These are phyloP conservation scores for Colletotrichum falcatum DNA, from an alignment of 2,329 filamentous ascomycete genomes.

Conservation along the genomic window DNA sequence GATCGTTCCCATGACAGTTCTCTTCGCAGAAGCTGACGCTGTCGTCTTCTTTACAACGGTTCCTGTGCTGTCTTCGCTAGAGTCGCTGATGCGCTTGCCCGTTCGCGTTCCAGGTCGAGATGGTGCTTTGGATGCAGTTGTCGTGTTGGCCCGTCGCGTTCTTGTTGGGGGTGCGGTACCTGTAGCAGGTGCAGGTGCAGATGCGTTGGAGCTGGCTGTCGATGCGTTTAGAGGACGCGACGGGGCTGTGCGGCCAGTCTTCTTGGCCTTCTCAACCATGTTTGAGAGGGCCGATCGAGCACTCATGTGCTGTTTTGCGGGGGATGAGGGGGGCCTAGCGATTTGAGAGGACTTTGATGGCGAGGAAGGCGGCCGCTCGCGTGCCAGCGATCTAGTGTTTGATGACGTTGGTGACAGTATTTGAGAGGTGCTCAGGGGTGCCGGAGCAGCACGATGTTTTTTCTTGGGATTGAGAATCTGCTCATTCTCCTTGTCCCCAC, in stretches of 20 bases:
- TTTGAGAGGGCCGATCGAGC: constrained; percentile 60
- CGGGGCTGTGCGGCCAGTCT: constrained; percentile 61
- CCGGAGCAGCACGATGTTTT: constrained; percentile 60
- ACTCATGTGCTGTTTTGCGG: constrained; percentile 65
- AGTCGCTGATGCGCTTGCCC: constrained; percentile 68
- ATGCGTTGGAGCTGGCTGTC: constrained; percentile 53
- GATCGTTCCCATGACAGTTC: constrained; percentile 65
- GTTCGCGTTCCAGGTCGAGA: constrained; percentile 59
- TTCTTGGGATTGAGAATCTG: constrained; percentile 78
- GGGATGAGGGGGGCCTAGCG: constrained; percentile 67
- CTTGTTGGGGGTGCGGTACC: constrained; percentile 44
- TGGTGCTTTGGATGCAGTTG: constrained; percentile 50
- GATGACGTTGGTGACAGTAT: constrained; percentile 86
- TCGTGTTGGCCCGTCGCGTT: constrained; percentile 50
- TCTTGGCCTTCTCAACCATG: constrained; percentile 72
- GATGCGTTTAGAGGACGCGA: constrained; percentile 62
- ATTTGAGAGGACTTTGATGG: constrained; percentile 66
- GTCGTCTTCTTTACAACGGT: constrained; percentile 71
- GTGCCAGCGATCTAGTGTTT: constrained; percentile 77
- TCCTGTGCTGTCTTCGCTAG: constrained; percentile 72
- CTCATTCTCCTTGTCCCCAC: constrained; percentile 82
- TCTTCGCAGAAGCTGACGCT: constrained; percentile 57
- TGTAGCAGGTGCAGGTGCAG: constrained; percentile 45
- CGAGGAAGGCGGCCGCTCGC: constrained; percentile 60
- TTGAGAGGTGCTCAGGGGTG: constrained; percentile 61